Base-by-base conservation (phyloP, 768 basidiomycete genomes). In the Gyrodon lividus region DNA sequence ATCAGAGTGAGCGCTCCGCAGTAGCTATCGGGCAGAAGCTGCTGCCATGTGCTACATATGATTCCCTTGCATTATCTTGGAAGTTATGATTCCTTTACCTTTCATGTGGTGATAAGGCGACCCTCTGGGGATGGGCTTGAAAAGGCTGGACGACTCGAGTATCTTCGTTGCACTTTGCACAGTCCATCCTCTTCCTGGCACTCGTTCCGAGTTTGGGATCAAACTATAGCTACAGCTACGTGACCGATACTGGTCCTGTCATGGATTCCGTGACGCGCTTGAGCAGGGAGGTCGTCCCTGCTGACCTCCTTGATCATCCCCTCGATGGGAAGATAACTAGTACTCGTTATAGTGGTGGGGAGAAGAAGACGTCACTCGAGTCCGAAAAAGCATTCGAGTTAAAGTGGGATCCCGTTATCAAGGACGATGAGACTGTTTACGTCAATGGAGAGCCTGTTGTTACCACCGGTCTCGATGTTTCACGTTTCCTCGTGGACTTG, bases 401-500 rank as follows among this genome's bases (percentile, higher is more conserved):
- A 26, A 24, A 45, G 12, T 42, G 12, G 8, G 33, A 30, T 5
- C 10, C 13, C 22, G 16, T 26, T 26, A 24, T 22, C 14, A 24
- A 47, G 34, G 46, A 41, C 14, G 31, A 42, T 13, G 46, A 34
- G 12, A 22, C 20, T 9, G 38, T 43, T 6, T 35, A 35, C 13
- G 16, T 52, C 37, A 47, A 47, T 24, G 45, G 45, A 31, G 45
- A 52, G 38, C 51, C 51, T 3, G 38, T 52, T 12, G 22, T 52
- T 5, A 34, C 51, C 17, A 39, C 51, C 16, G 81, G 81, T 31
- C 61, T 53, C 41, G 81, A 82, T 57, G 79, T 82, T 48, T 81
- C 81, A 1, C 71, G 70, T 26, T 81, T 74, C 55, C 74, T 77
- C n/a, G 72, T 83, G 51, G 81, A 83, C 58, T 42, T 77, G 19